Percentiles rank a stretch among this genome's conserved stretches.
Evolutionary conservation across 2,329 filamentous ascomycete genomes (phyloP).

Genomic region (Penicillium sp.): DNA sequence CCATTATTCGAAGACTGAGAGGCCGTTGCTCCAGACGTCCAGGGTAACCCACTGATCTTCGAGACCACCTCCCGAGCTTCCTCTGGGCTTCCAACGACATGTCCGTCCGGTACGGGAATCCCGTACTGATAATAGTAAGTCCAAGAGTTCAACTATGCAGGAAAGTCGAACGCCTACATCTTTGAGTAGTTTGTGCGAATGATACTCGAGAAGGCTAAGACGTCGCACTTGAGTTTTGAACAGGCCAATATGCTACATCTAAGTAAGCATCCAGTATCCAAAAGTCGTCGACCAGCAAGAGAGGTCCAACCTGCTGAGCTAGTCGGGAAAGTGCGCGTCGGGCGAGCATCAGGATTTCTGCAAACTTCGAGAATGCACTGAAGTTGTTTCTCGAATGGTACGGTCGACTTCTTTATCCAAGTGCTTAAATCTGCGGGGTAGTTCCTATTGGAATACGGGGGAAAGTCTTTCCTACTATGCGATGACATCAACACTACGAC

Average conservation of each 20-base stretch:
- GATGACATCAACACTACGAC: constrained; percentile 4
- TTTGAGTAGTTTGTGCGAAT: constrained; percentile 28
- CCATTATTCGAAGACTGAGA: too few relatives aligned
- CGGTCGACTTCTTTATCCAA: neutral
- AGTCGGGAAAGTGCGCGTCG: constrained; percentile 3
- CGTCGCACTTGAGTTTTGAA: constrained; percentile 20
- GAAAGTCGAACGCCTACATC: constrained; percentile 13
- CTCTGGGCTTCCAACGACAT: constrained; percentile 24
- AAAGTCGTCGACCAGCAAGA: neutral
- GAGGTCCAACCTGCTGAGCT: neutral
- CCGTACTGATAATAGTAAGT: constrained; percentile 19
- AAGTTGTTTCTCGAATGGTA: neutral
- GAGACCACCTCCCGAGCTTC: constrained; percentile 28
- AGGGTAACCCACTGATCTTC: constrained; percentile 22
- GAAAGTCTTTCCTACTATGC: neutral
- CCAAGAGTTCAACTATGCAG: neutral
- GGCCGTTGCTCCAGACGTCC: neutral
- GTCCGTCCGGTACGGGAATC: constrained; percentile 30
- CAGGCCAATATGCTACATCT: constrained; percentile 4
- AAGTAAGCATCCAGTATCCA: neutral
- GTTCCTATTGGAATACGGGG: neutral
- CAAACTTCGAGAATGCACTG: neutral
- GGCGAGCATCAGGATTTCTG: constrained; percentile 3
- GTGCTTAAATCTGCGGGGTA: neutral
- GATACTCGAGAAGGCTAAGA: constrained; percentile 27